phyloP scores from a whole-genome alignment of 129 eudicot genomes.

The Artemisia annua region DNA sequence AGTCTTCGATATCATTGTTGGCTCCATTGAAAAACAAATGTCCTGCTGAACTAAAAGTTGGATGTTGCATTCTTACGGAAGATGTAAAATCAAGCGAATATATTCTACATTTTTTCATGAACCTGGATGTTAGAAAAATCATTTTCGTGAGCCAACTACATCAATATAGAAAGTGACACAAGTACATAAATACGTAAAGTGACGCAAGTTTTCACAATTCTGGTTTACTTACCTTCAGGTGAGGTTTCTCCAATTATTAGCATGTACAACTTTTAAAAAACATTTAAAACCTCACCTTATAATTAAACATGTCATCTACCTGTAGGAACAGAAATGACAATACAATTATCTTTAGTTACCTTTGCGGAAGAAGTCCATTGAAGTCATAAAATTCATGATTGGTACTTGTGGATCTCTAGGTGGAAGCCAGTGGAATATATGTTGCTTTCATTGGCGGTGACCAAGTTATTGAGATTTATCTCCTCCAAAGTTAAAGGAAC shows the following conservation, averaged over 20 bases:
- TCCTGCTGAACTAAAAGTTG: too few relatives aligned
- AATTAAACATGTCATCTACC: neutral
- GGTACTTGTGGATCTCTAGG: conserved; percentile 73
- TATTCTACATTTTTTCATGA: too few relatives aligned
- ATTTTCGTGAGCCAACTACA: too few relatives aligned
- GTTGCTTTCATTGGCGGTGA: conserved; percentile 38
- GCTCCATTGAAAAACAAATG: too few relatives aligned
- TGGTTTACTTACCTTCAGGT: neutral
- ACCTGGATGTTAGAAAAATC: too few relatives aligned
- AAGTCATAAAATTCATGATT: conserved; percentile 56
- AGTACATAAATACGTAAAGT: too few relatives aligned
- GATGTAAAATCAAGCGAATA: too few relatives aligned
- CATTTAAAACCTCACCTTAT: neutral
- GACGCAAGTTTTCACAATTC: neutral
- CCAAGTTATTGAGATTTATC: conserved; percentile 36
- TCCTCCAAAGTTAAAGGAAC: conserved; percentile 36
- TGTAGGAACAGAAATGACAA: neutral
- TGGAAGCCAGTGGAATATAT: conserved; percentile 63
- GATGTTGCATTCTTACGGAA: too few relatives aligned
- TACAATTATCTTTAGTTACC: conserved; percentile 36
- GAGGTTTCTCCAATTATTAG: conserved; percentile 5
- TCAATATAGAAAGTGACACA: neutral
- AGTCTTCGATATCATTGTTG: too few relatives aligned
- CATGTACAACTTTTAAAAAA: neutral
- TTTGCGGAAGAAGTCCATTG: conserved; percentile 53